Conservation (phyloP, 2,329 filamentous ascomycete genomes). For the Paracoccidioides lutzii region DNA sequence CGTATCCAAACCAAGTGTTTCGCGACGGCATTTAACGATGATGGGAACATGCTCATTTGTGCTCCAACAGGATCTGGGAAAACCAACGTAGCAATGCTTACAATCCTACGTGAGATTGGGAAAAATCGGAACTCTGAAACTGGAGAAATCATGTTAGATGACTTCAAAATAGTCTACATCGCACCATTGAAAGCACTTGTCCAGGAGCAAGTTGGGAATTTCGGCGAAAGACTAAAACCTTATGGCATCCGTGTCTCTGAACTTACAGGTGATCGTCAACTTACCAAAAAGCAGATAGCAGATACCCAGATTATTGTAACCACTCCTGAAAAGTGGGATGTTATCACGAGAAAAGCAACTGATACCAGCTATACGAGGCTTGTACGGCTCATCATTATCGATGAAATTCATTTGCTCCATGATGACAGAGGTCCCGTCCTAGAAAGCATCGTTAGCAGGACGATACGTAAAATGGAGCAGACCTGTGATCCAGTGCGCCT, state of each 20-base stretch:
- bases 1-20: constrained; percentile 92
- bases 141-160: constrained; percentile 87
- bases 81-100: constrained; percentile 96
- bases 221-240: constrained; percentile 76
- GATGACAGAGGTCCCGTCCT: constrained; percentile 94
- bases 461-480: constrained; percentile 83
- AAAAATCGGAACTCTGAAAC: constrained; percentile 82
- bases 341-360: constrained; percentile 94
- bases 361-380: constrained; percentile 94
- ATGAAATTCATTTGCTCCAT: constrained; percentile 94
- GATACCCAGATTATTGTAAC: constrained; percentile 98
- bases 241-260: constrained; percentile 93
- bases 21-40: constrained; percentile 77
- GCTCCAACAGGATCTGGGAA: constrained; percentile 96
- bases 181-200: constrained; percentile 91
- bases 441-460: constrained; percentile 91
- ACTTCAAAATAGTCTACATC: constrained; percentile 98
- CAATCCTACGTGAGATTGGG: constrained; percentile 89
- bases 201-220: constrained; percentile 95
- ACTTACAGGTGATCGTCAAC: constrained; percentile 89
- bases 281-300: constrained; percentile 96
- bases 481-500: constrained; percentile 87
- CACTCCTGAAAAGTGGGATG: constrained; percentile 97
- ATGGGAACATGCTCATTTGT: constrained; percentile 96
- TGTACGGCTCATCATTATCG: constrained; percentile 91